Evolutionary conservation across 306 rosid species (phyloP).

Genomic region (Ochetophila trinervis): DNA sequence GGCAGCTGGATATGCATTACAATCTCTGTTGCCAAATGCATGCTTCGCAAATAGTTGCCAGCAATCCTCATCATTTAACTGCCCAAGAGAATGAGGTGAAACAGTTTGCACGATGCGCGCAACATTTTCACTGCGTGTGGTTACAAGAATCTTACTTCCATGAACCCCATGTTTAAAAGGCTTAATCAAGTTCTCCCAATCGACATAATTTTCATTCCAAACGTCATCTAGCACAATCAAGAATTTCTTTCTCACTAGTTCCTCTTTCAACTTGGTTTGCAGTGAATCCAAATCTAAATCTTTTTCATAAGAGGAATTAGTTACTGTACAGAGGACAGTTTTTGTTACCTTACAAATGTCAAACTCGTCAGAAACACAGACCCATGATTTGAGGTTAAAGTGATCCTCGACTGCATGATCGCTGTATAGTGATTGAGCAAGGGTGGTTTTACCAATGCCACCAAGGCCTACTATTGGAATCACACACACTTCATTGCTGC

Average conservation of each 20-base stretch:
- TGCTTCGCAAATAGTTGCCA: slow-evolving; percentile 4
- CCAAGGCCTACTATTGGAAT: slow-evolving; percentile 12
- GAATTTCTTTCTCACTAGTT: background rate
- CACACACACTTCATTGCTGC: background rate
- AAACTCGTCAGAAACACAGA: slow-evolving; percentile 5
- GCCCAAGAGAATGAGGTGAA: background rate
- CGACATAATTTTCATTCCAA: background rate
- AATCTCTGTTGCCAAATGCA: slow-evolving; percentile 9
- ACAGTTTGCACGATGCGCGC: background rate
- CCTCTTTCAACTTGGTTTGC: background rate
- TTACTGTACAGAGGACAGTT: background rate
- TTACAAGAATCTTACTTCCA: slow-evolving; percentile 13
- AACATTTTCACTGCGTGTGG: slow-evolving; percentile 7
- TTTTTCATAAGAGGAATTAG: background rate
- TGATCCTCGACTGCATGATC: background rate
- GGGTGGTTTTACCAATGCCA: slow-evolving; percentile 8
- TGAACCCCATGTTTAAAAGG: slow-evolving; percentile 12
- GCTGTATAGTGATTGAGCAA: slow-evolving; percentile 5
- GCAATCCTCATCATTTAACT: background rate
- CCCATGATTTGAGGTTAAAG: slow-evolving; percentile 4
- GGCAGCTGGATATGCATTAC: background rate
- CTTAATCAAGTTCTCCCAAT: background rate
- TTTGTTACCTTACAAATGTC: slow-evolving; percentile 2
- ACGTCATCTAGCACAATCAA: slow-evolving; percentile 1
- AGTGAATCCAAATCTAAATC: background rate